Percentiles rank a stretch among this genome's conserved stretches.
These are phyloP conservation scores for Echium plantagineum DNA, from an alignment of 257 asterid species.

Conservation along the genomic window DNA sequence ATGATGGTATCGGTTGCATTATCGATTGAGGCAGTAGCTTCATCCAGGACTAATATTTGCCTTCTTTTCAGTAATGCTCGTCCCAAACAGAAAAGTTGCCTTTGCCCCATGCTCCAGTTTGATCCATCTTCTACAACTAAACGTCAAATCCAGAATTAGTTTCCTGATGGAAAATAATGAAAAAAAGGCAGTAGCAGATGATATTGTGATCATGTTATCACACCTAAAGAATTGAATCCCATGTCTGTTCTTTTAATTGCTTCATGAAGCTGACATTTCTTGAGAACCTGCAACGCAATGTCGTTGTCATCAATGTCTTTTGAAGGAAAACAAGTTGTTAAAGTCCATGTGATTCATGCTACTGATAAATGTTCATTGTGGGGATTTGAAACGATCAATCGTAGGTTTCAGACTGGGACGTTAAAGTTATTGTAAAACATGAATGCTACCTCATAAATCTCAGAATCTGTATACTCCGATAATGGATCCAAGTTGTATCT, in stretches of 20 bases:
- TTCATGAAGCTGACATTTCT: conserved; percentile 82
- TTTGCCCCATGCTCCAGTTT: conserved; percentile 93
- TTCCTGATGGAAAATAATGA: not conserved
- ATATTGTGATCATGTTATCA: not conserved
- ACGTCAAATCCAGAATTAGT: not conserved
- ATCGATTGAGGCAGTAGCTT: conserved; percentile 94
- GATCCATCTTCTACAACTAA: conserved; percentile 79
- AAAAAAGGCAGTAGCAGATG: not conserved
- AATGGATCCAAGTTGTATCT: conserved; percentile 88
- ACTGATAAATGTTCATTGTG: no score
- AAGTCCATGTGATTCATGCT: no score
- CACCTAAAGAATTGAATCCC: not conserved
- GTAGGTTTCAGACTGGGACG: no score
- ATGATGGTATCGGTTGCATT: conserved; percentile 94
- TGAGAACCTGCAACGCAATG: conserved; percentile 49
- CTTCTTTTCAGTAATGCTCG: conserved; percentile 89
- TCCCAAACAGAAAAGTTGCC: conserved; percentile 86
- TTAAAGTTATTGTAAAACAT: not conserved
- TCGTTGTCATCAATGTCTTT: no score
- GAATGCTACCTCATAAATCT: conserved; percentile 68
- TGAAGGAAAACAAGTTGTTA: no score
- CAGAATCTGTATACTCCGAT: conserved; percentile 70
- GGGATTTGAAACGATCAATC: no score
- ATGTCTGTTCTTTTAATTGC: conserved; percentile 68
- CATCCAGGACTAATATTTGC: conserved; percentile 79